Evolutionary conservation across 225 moss, liverwort and hornwort species (phyloP).

Genomic region (Neckera pumila): DNA sequence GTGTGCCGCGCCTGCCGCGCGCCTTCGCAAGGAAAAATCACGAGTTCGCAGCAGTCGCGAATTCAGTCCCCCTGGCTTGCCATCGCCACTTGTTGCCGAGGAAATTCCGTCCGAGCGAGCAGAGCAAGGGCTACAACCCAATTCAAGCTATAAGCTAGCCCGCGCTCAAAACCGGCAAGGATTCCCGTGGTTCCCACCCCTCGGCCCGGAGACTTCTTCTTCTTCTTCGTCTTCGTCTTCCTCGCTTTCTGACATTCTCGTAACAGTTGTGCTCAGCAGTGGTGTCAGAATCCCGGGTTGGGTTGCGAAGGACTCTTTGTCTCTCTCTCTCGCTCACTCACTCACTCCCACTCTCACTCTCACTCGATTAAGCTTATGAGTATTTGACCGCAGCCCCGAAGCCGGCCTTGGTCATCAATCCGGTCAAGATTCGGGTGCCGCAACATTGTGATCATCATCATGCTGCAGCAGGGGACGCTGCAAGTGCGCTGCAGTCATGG

Average conservation of each 20-base stretch:
- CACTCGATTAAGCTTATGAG: background rate
- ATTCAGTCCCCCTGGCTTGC: background rate
- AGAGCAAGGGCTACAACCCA: no score
- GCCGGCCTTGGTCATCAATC: background rate
- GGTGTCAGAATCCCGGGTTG: background rate
- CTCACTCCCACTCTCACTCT: background rate
- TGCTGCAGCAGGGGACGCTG: background rate
- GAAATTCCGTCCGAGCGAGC: background rate
- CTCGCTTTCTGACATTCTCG: background rate
- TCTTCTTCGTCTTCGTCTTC: background rate
- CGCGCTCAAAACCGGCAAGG: background rate
- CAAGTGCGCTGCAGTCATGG: background rate
- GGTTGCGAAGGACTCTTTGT: background rate
- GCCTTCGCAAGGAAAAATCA: background rate
- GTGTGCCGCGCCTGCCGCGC: background rate
- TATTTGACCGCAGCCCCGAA: background rate
- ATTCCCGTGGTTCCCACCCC: background rate
- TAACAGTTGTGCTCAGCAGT: background rate
- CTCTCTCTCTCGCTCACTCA: background rate
- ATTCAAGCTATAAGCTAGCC: background rate
- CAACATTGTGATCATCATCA: background rate
- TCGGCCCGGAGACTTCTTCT: background rate
- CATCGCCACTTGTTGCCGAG: background rate
- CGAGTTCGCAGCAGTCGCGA: background rate
- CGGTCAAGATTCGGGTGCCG: slow-evolving; percentile 1